A percentile compares a stretch with the other conserved stretches of the same genome.
Evolutionary conservation across 768 basidiomycete genomes (phyloP).

Genomic region (Dendrothele bispora): DNA sequence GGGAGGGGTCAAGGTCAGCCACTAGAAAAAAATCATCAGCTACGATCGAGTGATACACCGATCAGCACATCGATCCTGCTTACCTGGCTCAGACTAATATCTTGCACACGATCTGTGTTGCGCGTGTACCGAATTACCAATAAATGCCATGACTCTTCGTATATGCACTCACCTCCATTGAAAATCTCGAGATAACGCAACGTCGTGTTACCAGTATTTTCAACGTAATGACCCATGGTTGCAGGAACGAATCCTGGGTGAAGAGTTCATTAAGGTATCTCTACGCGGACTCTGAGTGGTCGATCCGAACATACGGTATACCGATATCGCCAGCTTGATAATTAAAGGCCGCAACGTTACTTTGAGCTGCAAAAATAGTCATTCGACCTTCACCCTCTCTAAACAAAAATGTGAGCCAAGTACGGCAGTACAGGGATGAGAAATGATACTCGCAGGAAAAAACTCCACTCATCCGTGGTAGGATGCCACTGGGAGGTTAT

Average conservation of each 20-base stretch:
- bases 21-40: too few relatives aligned
- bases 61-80: too few relatives aligned
- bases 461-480: slow-evolving; percentile 67
- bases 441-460: slow-evolving; percentile 42
- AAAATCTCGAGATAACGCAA: slow-evolving; percentile 49
- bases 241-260: too few relatives aligned
- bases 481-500: slow-evolving; percentile 61
- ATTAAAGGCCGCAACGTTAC: slow-evolving; percentile 59
- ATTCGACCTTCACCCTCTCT: slow-evolving; percentile 56
- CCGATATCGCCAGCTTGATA: slow-evolving; percentile 28
- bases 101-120: slow-evolving; percentile 18
- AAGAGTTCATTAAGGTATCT: slow-evolving; percentile 1
- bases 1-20: slow-evolving; percentile 46
- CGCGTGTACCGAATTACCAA: too few relatives aligned
- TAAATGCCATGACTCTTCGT: too few relatives aligned
- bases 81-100: slow-evolving; percentile 47
- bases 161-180: slow-evolving; percentile 31
- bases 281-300: too few relatives aligned
- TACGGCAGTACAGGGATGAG: slow-evolving; percentile 6
- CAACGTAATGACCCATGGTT: slow-evolving; percentile 48
- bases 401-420: neutral
- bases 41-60: too few relatives aligned
- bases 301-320: neutral
- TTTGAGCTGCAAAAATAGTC: slow-evolving; percentile 53
- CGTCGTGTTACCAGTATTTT: slow-evolving; percentile 52